These are phyloP conservation scores for Trichoderma afroharzianum DNA, from an alignment of 2,329 filamentous ascomycete genomes.

Conservation along the genomic window DNA sequence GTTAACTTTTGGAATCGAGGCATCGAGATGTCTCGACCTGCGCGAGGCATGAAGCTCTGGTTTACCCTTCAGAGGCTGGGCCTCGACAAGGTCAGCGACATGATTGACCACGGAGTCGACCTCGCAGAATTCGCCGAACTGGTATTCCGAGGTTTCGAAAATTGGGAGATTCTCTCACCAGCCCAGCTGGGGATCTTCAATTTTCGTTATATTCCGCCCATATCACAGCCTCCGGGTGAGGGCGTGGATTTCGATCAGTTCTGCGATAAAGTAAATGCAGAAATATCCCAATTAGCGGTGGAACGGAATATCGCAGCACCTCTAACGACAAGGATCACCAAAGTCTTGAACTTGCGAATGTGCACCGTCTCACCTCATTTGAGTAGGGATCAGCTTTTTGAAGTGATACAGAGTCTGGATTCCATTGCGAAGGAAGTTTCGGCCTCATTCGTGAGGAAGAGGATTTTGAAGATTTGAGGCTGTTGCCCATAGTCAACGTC, in stretches of 20 bases:
- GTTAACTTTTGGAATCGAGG: constrained; percentile 28
- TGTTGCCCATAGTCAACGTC: accelerated
- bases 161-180: constrained; percentile 26
- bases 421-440: neutral
- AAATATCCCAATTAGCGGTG: constrained; percentile 11
- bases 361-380: constrained; percentile 19
- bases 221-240: neutral
- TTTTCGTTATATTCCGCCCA: constrained; percentile 21
- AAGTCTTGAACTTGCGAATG: constrained; percentile 18
- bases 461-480: neutral
- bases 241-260: neutral
- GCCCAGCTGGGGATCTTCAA: constrained; percentile 24
- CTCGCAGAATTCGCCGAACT: constrained; percentile 23
- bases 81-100: constrained; percentile 22
- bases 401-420: neutral
- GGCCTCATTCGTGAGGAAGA: neutral
- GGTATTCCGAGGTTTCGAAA: constrained; percentile 16
- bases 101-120: constrained; percentile 26
- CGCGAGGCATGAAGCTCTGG: constrained; percentile 28
- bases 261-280: constrained; percentile 14
- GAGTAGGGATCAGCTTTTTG: constrained; percentile 27
- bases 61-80: constrained; percentile 25
- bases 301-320: constrained; percentile 18
- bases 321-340: constrained; percentile 18
- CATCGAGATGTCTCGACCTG: constrained; percentile 25